Percentiles rank a stretch among this genome's conserved stretches.
phyloP scores from a whole-genome alignment of 805 yeast genomes.

The Hanseniaspora singularis region DNA sequence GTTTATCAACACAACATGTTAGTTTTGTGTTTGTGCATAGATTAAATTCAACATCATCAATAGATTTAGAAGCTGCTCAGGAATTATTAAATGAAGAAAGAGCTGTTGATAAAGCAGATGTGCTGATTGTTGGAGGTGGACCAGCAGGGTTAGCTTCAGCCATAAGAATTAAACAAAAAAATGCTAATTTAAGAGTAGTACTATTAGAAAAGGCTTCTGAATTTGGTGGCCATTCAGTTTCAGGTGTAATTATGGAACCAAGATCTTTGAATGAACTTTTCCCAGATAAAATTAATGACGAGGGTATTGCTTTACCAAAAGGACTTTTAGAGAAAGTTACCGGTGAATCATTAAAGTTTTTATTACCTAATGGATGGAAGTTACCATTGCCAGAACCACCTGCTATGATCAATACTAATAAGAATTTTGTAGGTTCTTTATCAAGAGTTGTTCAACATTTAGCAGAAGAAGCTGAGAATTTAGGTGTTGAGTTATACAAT shows the following conservation, averaged over 20 bases:
- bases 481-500: constrained; percentile 90
- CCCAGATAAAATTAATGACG: constrained; percentile 46
- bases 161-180: constrained; percentile 56
- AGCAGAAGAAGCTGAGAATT: constrained; percentile 78
- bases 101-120: constrained; percentile 79
- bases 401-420: constrained; percentile 67
- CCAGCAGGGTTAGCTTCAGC: constrained; percentile 97
- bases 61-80: constrained; percentile 18
- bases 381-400: constrained; percentile 87
- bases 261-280: constrained; percentile 73
- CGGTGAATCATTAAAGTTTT: constrained; percentile 60
- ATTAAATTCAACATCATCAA: not conserved
- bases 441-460: constrained; percentile 70
- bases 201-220: constrained; percentile 88
- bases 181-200: constrained; percentile 66
- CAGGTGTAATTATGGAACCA: constrained; percentile 93
- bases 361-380: constrained; percentile 42
- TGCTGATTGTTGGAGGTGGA: constrained; percentile 94
- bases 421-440: constrained; percentile 75
- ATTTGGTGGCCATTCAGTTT: constrained; percentile 81
- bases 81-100: constrained; percentile 48
- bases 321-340: constrained; percentile 63
- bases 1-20: too few relatives aligned
- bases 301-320: constrained; percentile 65
- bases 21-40: not conserved